These are phyloP conservation scores for Colletotrichum musae DNA, from an alignment of 2,329 filamentous ascomycete species.

Conservation along the genomic window DNA sequence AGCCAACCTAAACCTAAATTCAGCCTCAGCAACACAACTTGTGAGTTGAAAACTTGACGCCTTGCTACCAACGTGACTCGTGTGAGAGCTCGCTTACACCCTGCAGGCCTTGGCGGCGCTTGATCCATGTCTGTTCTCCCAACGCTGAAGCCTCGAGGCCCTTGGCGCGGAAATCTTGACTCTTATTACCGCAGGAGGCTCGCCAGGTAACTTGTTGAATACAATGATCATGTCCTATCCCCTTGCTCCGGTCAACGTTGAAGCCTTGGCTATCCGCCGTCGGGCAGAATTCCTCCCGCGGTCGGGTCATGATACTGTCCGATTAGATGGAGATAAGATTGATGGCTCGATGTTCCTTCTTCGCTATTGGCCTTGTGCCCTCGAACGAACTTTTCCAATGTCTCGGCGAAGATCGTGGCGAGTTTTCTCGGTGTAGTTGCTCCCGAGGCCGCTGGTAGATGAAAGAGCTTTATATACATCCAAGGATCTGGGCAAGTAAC, in stretches of 20 bases:
- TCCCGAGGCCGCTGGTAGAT: not conserved
- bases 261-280: not conserved
- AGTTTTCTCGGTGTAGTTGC: not conserved
- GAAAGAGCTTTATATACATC: not conserved
- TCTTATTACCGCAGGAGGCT: not conserved
- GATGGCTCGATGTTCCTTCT: not conserved
- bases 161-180: not conserved
- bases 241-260: not conserved
- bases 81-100: not conserved
- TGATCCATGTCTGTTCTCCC: not conserved
- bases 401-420: slow-evolving; percentile 5
- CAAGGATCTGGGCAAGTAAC: no score
- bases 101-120: slow-evolving; percentile 7
- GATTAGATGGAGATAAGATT: slow-evolving; percentile 1
- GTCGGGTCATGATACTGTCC: slow-evolving; percentile 6
- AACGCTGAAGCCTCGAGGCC: not conserved
- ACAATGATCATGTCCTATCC: not conserved
- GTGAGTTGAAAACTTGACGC: not conserved
- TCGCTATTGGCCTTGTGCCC: not conserved
- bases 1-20: not conserved
- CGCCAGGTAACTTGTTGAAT: not conserved
- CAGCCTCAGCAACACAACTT: not conserved
- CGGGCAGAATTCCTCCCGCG: not conserved
- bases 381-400: not conserved
- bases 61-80: not conserved